Conservation (phyloP, 2,329 filamentous ascomycete species). For the Pseudogymnoascus sp. region DNA sequence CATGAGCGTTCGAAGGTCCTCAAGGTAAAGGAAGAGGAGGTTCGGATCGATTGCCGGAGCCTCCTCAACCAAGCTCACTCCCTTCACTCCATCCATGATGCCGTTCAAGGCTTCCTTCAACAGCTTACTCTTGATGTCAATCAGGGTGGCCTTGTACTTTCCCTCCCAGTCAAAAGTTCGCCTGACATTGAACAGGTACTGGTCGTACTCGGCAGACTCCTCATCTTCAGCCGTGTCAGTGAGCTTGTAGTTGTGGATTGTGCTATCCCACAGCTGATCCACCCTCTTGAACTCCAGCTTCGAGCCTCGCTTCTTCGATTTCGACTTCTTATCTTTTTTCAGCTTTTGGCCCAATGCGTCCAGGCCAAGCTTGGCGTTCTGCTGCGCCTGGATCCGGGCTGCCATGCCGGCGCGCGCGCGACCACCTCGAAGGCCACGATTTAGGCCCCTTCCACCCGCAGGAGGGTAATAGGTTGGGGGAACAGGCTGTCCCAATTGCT, state of each 20-base stretch:
- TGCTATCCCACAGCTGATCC: constrained; percentile 53
- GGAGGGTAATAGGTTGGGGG: constrained; percentile 10
- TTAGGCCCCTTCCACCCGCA: constrained; percentile 6
- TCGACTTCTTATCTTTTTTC: constrained; percentile 34
- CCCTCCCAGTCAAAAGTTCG: constrained; percentile 79
- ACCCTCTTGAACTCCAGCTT: constrained; percentile 62
- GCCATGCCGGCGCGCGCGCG: constrained; percentile 13
- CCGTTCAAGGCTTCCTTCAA: constrained; percentile 63
- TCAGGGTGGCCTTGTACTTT: constrained; percentile 61
- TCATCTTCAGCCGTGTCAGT: constrained; percentile 58
- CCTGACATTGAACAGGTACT: constrained; percentile 76
- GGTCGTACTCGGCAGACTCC: constrained; percentile 61
- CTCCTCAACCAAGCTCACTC: constrained; percentile 72
- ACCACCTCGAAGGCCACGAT: constrained; percentile 11
- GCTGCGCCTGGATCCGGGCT: constrained; percentile 18
- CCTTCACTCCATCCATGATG: constrained; percentile 68
- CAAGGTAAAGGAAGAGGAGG: constrained; percentile 64
- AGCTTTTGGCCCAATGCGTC: constrained; percentile 21
- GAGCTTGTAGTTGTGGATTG: constrained; percentile 57
- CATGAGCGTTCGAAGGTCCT: constrained; percentile 60
- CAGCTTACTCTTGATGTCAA: constrained; percentile 79
- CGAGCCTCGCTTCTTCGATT: constrained; percentile 34
- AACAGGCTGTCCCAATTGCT: constrained; percentile 14
- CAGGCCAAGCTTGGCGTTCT: constrained; percentile 20
- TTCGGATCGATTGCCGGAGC: constrained; percentile 66